Percentiles rank a stretch among this genome's conserved stretches.
Evolutionary conservation across 768 basidiomycete species (phyloP).

Genomic region (Exsudoporus frostii): DNA sequence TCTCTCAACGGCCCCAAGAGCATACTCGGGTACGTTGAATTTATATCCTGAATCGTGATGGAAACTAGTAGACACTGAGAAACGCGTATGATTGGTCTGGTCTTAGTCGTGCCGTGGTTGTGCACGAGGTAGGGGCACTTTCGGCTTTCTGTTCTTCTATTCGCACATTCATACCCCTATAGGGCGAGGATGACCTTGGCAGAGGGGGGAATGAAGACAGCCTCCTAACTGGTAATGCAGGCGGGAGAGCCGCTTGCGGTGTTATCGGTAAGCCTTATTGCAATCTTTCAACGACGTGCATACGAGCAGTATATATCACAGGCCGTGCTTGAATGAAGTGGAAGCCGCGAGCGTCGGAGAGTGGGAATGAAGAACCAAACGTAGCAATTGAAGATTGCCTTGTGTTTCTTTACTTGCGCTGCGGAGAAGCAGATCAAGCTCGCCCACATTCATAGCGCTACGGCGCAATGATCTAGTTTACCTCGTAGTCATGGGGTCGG

Average conservation of each 20-base stretch:
- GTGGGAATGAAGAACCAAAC: neutral
- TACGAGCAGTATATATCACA: neutral
- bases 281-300: neutral
- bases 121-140: conserved; percentile 54
- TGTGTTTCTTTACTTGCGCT: conserved; percentile 12
- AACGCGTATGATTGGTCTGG: conserved; percentile 2
- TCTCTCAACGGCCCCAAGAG: conserved; percentile 65
- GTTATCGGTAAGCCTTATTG: conserved; percentile 55
- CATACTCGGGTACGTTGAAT: conserved; percentile 59
- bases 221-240: conserved; percentile 76
- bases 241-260: conserved; percentile 75
- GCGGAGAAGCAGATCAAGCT: conserved; percentile 6
- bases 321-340: conserved; percentile 19
- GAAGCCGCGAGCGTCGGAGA: neutral
- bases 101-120: conserved; percentile 63
- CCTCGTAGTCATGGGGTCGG: neutral
- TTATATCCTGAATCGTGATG: neutral
- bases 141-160: neutral
- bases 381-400: conserved; percentile 3
- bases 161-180: conserved; percentile 8
- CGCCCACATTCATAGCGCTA: neutral
- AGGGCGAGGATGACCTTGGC: conserved; percentile 83
- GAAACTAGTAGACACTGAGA: neutral
- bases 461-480: neutral
- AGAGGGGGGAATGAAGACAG: conserved; percentile 64